Base-by-base conservation (phyloP, 176 grass and related monocot genomes). In the Lolium perenne region DNA sequence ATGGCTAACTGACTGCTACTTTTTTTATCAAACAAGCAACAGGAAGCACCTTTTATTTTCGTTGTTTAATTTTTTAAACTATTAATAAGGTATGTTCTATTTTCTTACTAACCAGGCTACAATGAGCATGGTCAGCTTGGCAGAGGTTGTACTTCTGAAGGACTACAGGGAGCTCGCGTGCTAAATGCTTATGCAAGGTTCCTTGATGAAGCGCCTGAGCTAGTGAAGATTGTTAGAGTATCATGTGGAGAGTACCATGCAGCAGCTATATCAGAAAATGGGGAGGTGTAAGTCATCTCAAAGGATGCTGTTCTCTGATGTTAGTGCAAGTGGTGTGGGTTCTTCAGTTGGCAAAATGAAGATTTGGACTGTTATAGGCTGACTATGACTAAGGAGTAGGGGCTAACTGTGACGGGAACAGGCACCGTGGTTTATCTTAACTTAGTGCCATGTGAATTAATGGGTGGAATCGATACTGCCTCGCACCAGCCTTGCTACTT, bases 101-200 rank as follows among this genome's bases (percentile, higher is more conserved):
- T 76, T 95, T 90, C 82, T 90, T 91, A 90, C 82, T 86, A 93
- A 93, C 87, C 91, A 98, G 96, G 96, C 91, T 98, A 95, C 88
- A 98, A 98, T 94, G 96, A 98, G 74, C 91, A 88, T 84, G 96
- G 96, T 85, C 96, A 98, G 91, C 91, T 94, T 83, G 96, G 96
- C 84, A 98, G 93, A 95, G 96, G 96, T 80, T 88, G 84, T 84
- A 98, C 96, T 79, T 95, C 86, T 89, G 84, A 95, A 89, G 96
- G 96, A 87, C 86, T 98, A 62, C 96, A 98, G 86, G 90, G 91
- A 89, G 91, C 93, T 86, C 71, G 78, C 80, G 77, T 98, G 71
- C 84, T 98, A 91, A 92, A 80, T 91, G 91, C 84, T 83, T 98
- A 94, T 89, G 91, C 93, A 85, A 98, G 82, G 78, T 98, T 94